Evolutionary conservation across 1,284 basidiomycete genomes (phyloP).

Genomic region (Tilletia indica): DNA sequence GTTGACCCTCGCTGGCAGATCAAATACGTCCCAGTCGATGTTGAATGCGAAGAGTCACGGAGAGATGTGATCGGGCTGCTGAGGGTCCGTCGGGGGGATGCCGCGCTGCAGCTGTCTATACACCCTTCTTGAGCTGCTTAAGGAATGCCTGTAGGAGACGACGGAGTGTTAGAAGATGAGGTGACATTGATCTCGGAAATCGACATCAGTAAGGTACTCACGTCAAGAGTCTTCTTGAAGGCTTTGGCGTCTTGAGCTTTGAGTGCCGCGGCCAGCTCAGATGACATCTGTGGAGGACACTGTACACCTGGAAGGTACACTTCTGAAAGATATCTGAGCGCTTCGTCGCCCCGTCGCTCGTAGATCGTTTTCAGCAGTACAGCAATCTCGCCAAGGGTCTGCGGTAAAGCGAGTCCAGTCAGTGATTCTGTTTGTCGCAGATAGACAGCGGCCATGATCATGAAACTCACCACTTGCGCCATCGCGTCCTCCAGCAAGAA

Average conservation of each 20-base stretch:
- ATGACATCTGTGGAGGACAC: conserved; percentile 75
- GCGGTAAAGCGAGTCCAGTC: neutral
- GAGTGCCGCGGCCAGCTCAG: conserved; percentile 65
- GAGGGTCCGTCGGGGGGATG: too few species aligned
- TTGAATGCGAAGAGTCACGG: neutral
- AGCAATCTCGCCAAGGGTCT: conserved; percentile 83
- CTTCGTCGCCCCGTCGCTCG: conserved; percentile 77
- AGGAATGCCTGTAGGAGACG: neutral
- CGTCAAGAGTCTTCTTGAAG: conserved; percentile 61
- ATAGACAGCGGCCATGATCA: conserved; percentile 31
- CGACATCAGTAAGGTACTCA: neutral
- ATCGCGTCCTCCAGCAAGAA: conserved; percentile 89
- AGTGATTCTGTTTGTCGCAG: neutral
- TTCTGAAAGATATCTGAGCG: conserved; percentile 73
- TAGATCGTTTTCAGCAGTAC: conserved; percentile 73
- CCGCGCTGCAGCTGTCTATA: too few species aligned
- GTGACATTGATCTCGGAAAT: neutral
- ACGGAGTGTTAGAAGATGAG: too few species aligned
- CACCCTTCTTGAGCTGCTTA: neutral
- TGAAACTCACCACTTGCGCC: conserved; percentile 32
- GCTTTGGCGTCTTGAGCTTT: conserved; percentile 66
- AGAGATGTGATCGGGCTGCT: neutral
- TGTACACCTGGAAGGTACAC: conserved; percentile 83
- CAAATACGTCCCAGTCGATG: neutral
- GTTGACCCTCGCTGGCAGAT: neutral